Conservation (phyloP, 495 filamentous ascomycete genomes). For the Aspergillus olivimuriae region DNA sequence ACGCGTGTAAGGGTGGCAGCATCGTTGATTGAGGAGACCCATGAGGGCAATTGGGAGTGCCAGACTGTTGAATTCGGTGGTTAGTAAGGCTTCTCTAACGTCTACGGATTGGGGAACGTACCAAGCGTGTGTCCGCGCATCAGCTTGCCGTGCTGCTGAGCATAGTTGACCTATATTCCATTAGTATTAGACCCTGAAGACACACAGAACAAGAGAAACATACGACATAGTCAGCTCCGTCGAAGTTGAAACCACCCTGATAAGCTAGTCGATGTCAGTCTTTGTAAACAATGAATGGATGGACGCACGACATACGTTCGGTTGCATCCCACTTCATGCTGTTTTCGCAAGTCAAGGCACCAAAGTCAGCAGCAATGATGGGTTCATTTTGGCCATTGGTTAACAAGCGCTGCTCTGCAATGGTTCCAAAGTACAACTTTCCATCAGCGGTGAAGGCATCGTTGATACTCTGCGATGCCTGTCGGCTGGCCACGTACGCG, state of each 20-base stretch:
- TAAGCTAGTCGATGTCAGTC: constrained; percentile 17
- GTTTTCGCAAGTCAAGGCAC: constrained; percentile 48
- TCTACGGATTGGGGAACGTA: constrained; percentile 6
- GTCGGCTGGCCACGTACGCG: background rate
- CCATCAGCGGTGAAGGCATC: constrained; percentile 9
- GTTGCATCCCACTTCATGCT: constrained; percentile 51
- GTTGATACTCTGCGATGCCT: constrained; percentile 10
- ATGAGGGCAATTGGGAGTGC: constrained; percentile 49
- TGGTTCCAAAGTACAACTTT: constrained; percentile 22
- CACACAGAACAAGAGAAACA: constrained; percentile 4
- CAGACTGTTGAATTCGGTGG: constrained; percentile 25
- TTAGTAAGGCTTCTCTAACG: background rate
- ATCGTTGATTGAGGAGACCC: constrained; percentile 42
- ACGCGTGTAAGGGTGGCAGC: constrained; percentile 34
- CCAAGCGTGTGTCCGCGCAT: constrained; percentile 46
- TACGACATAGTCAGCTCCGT: constrained; percentile 36
- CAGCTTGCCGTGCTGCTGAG: constrained; percentile 36
- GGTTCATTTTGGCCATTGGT: constrained; percentile 14
- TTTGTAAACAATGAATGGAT: background rate
- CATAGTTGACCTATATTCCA: constrained; percentile 34
- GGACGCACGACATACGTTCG: constrained; percentile 21
- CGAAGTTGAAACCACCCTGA: constrained; percentile 39
- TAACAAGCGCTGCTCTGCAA: constrained; percentile 16
- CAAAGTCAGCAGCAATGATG: constrained; percentile 42
- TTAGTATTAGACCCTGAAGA: background rate